Base-by-base conservation (phyloP, 805 yeast species). In the Ogataea minuta region DNA sequence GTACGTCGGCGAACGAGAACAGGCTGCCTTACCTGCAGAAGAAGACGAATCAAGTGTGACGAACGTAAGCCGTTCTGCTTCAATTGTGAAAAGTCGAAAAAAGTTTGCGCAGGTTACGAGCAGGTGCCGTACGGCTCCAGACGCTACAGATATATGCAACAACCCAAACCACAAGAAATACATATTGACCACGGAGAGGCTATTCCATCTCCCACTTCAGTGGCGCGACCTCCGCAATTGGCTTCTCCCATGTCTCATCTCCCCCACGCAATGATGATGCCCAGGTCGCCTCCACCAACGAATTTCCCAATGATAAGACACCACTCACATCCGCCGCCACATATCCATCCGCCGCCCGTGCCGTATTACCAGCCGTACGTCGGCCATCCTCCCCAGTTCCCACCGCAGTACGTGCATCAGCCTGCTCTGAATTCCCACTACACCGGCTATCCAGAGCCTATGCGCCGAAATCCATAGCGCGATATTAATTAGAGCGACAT, bases 21-120 rank as follows among this genome's bases (percentile, higher is more conserved):
- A 0, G 91, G 91, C 2, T 83, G 90, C 57, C 60, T 81, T 40
- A 83, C 90, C 1, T 83, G 90, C 56, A 69, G 89, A 23, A 74
- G 77, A 54, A 63, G 89, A 45, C 66, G 89, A 31, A 79, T 82
- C 53, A 82, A 82, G 62, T 83, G 90, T 60, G 90, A 83, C 59
- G 90, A 83, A 63, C 60, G 80, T 34, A 81, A 78, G 51, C 88
- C 89, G 1, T 67, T 71, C 41, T 83, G 90, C 56, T 68, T 66
- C 50, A 82, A 83, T 53, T 83, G 90, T 56, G 80, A 77, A 49
- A 71, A 81, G 41, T 68, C 78, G 16, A 76, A 76, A 53, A 79
- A 81, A 43, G 71, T 72, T 9, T 83, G 90, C 50, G 61, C 77
- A n/a, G 89, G 88, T 4, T 82, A 83, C 55, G 84, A 76, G 56